Conservation (phyloP, 2,329 filamentous ascomycete species). For the Cordyceps cicadae region DNA sequence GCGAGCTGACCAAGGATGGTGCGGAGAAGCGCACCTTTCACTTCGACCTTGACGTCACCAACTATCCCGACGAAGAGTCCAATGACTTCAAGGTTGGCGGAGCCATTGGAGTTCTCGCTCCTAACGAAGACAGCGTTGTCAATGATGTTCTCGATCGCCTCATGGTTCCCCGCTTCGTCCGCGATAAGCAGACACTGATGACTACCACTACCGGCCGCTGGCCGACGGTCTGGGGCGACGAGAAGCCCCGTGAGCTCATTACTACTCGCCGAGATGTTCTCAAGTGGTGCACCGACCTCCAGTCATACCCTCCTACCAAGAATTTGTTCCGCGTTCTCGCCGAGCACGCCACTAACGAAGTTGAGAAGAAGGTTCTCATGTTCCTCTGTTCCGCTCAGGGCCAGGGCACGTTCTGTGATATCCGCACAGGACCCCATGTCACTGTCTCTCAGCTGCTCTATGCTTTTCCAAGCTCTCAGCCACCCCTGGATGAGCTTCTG, state of each 20-base stretch:
- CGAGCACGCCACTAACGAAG: conserved; percentile 69
- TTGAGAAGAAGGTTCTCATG: conserved; percentile 81
- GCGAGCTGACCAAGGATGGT: conserved; percentile 78
- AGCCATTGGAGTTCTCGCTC: conserved; percentile 86
- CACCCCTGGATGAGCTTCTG: conserved; percentile 74
- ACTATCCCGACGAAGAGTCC: conserved; percentile 77
- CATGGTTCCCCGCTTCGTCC: conserved; percentile 69
- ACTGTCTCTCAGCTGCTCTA: conserved; percentile 77
- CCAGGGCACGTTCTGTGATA: conserved; percentile 86
- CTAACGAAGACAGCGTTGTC: conserved; percentile 69
- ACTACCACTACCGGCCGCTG: conserved; percentile 76
- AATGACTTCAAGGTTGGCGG: conserved; percentile 95
- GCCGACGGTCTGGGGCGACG: conserved; percentile 97
- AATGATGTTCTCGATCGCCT: conserved; percentile 79
- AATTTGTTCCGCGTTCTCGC: conserved; percentile 74
- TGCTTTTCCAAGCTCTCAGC: conserved; percentile 87
- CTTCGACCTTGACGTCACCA: conserved; percentile 92
- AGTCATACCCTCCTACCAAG: conserved; percentile 88
- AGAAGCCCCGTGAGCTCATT: conserved; percentile 72
- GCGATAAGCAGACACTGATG: conserved; percentile 74
- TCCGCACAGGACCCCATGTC: conserved; percentile 81
- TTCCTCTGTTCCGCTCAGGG: conserved; percentile 86
- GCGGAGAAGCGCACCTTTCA: conserved; percentile 97
- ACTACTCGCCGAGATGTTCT: conserved; percentile 88
- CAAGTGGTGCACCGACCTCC: conserved; percentile 90